Evolutionary conservation across 164 flowering plant species (phyloP), one percentile per base, ranked within the genome.

Genomic region (Chimonanthus salicifolius): DNA sequence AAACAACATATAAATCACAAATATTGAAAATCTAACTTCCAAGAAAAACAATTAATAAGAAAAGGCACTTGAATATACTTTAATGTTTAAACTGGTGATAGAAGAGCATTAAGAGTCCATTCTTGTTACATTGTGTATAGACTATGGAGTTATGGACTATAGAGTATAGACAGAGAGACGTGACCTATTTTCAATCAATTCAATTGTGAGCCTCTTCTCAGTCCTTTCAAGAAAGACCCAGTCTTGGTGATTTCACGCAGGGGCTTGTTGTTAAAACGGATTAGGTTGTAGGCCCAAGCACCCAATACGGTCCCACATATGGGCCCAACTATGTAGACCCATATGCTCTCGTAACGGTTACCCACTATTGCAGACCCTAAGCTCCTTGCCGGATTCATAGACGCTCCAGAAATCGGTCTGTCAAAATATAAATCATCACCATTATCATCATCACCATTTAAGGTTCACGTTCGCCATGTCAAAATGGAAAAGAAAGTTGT

Each of bases 361-460:
- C 69, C 77, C 5, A 89, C 88, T 5, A 94, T 86, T 3, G 99
- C 98, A 3, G 99, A 97, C 9, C 98, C 98, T 77, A 94, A 70
- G 74, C 90, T 92, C 84, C 99, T 87, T 20, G 97, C 98, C n/a
- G 99, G 99, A 62, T 94, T 94, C 99, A 94, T 92, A 13, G 99
- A 94, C 69, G 96, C 94, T 49, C 99, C 99, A 5, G 98, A 78
- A 7, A 90, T 84, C 15, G 92, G 86, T 81, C 99, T 94, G 89
- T 67, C 72, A 58, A 48, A 3, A 71, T 58, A 62, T 13, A 49
- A 49, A 72, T 3, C 11, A 0, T 33, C 8, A n/a, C 0, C 0
- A n/a, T 54, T 54, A 54, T 54, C 16, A 54, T 13, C 5, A 54
- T 54, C 33, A 33, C n/a, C 60, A 54, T 54, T 5, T 54, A n/a